Conservation (phyloP, 441 rosid genomes). For the Erodium texanum region DNA sequence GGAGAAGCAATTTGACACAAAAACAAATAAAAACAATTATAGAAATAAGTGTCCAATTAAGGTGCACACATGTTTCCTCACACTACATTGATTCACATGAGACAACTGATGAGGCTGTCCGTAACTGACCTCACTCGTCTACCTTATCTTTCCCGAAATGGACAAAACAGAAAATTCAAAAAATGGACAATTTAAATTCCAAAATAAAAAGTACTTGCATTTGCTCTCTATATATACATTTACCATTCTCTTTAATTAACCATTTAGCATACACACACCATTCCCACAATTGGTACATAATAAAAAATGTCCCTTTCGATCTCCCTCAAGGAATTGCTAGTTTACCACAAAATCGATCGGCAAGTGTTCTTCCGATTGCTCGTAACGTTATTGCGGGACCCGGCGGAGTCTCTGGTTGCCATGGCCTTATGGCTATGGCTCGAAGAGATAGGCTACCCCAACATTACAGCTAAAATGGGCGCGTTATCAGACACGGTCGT, state of each 20-base stretch:
- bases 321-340: slow-evolving; percentile 29
- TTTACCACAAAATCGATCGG: slow-evolving; percentile 41
- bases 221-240: no score
- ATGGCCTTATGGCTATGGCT: slow-evolving; percentile 66
- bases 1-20: not conserved
- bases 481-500: slow-evolving; percentile 25
- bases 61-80: not conserved
- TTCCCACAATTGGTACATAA: not conserved
- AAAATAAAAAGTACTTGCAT: no score
- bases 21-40: not conserved
- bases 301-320: slow-evolving; percentile 7
- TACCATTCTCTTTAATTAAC: not conserved
- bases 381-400: slow-evolving; percentile 22
- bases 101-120: not conserved
- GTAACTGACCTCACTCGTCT: not conserved
- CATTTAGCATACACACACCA: not conserved
- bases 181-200: not conserved
- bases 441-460: slow-evolving; percentile 40
- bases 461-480: slow-evolving; percentile 25
- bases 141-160: not conserved
- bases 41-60: not conserved
- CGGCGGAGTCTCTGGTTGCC: slow-evolving; percentile 42
- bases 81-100: not conserved
- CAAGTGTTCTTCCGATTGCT: slow-evolving; percentile 41
- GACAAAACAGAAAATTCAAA: not conserved